These are phyloP conservation scores for Gracilariopsis chorda DNA, from an alignment of 23 red algal genomes.

Conservation along the genomic window DNA sequence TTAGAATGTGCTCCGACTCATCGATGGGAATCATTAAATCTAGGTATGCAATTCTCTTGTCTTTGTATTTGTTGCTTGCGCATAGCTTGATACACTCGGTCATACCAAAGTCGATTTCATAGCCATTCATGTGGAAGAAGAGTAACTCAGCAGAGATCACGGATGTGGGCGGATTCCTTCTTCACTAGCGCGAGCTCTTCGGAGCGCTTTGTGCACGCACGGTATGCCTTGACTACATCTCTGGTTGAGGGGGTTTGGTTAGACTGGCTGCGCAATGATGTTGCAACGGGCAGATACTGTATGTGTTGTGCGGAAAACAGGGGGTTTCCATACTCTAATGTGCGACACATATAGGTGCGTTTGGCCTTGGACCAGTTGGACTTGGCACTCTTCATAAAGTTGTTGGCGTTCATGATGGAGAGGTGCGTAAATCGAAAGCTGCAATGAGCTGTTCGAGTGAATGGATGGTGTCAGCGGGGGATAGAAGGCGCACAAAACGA, in stretches of 20 bases:
- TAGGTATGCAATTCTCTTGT: constrained; percentile 96
- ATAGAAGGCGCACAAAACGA: neutral
- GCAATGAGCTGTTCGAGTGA: too few relatives aligned
- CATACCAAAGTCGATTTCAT: constrained; percentile 90
- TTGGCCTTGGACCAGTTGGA: constrained; percentile 83
- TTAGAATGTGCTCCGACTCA: constrained; percentile 81
- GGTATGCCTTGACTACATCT: constrained; percentile 91
- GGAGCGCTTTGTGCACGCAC: constrained; percentile 76
- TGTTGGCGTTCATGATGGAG: constrained; percentile 55
- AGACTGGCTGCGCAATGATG: too few relatives aligned
- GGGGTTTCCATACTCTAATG: too few relatives aligned
- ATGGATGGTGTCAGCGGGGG: neutral
- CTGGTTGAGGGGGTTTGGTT: too few relatives aligned
- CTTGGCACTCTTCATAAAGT: constrained; percentile 80
- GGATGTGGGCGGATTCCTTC: constrained; percentile 97
- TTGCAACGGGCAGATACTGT: too few relatives aligned
- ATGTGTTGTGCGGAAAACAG: too few relatives aligned
- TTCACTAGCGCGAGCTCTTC: constrained; percentile 98
- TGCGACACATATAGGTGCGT: constrained; percentile 83
- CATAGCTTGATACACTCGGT: constrained; percentile 97
- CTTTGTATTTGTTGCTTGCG: constrained; percentile 85
- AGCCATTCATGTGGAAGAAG: constrained; percentile 99
- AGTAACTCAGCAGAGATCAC: constrained; percentile 95
- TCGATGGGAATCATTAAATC: constrained; percentile 89
- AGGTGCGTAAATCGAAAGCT: too few relatives aligned